Evolutionary conservation across 2,329 filamentous ascomycete genomes (phyloP).

Genomic region (Cladophialophora yegresii): DNA sequence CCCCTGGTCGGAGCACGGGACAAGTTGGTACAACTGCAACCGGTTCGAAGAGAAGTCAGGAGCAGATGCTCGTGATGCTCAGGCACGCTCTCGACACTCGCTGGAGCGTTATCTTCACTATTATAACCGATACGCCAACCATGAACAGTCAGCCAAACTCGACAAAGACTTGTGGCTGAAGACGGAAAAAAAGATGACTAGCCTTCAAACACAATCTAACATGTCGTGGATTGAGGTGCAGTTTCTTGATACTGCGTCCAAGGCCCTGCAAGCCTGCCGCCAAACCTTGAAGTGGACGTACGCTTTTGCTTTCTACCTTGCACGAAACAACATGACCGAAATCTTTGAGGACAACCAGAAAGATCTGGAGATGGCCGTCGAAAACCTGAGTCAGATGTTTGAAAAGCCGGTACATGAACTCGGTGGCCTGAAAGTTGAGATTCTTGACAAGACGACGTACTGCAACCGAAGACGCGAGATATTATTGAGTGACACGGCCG

Average conservation of each 20-base stretch:
- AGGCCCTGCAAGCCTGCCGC: conserved; percentile 92
- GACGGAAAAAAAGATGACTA: conserved; percentile 99
- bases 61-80: conserved; percentile 82
- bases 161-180: conserved; percentile 95
- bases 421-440: conserved; percentile 86
- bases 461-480: conserved; percentile 92
- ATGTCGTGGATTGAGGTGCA: conserved; percentile 99
- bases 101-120: conserved; percentile 97
- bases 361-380: conserved; percentile 94
- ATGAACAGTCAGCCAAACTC: conserved; percentile 94
- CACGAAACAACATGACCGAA: conserved; percentile 89
- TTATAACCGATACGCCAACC: conserved; percentile 98
- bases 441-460: conserved; percentile 97
- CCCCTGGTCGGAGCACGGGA: conserved; percentile 96
- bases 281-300: conserved; percentile 99
- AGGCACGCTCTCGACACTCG: conserved; percentile 85
- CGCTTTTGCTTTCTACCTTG: conserved; percentile 96
- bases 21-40: conserved; percentile 99
- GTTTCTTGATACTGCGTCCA: conserved; percentile 89
- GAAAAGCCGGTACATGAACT: conserved; percentile 93
- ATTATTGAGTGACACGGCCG: conserved; percentile 85
- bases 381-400: conserved; percentile 98
- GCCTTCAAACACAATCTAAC: conserved; percentile 86
- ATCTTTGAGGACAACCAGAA: conserved; percentile 99
- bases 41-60: conserved; percentile 96